Base-by-base conservation (phyloP, 2,329 filamentous ascomycete genomes). In the Coniochaeta sp. region DNA sequence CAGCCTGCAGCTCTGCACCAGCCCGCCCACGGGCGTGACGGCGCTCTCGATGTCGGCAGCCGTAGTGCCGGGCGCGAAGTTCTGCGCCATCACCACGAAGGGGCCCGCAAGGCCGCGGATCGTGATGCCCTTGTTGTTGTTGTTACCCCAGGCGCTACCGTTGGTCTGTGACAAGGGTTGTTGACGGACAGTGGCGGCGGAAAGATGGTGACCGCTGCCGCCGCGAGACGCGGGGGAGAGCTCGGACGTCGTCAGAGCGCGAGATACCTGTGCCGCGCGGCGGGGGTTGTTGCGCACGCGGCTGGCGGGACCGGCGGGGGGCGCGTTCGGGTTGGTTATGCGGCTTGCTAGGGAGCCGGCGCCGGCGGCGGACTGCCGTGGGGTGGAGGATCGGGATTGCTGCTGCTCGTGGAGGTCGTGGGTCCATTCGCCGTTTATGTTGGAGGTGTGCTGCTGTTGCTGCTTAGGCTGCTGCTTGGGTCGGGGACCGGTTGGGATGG, bases 41-140 rank as follows among this genome's bases (percentile, higher is more conserved):
- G 89, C 89, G 60, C 85, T 87, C 72, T 91, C 87, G 54, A 94
- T 89, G 62, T 94, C 89, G 27, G 86, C 87, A 1, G 85, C 86
- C 6, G 89, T 91, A 1, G 89, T 94, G 32, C 89, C 89, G 2
- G 82, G 82, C 12, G 88, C 89, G 64, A 94, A 90, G 72, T 94
- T 94, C 67, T 88, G 85, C 3, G 86, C 87, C 64, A 89, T 79
- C 22, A 94, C 79, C 16, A 81, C 78, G 60, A 81, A 89, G 1
- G 87, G 87, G 0, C 87, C 85, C 1, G 84, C 84, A 8, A 86
- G 71, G n/a, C 89, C 89, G 50, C 82, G 76, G 57, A 94, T 91
- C 31, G 78, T 83, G 45, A 92, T 78, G 18, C 85, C 83, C 54
- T 63, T 63, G 46, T 33, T 48, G 46, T 48, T 31, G 46, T 4